Conservation (phyloP, 2,329 filamentous ascomycete species). For the Colletotrichum lindemuthianum region DNA sequence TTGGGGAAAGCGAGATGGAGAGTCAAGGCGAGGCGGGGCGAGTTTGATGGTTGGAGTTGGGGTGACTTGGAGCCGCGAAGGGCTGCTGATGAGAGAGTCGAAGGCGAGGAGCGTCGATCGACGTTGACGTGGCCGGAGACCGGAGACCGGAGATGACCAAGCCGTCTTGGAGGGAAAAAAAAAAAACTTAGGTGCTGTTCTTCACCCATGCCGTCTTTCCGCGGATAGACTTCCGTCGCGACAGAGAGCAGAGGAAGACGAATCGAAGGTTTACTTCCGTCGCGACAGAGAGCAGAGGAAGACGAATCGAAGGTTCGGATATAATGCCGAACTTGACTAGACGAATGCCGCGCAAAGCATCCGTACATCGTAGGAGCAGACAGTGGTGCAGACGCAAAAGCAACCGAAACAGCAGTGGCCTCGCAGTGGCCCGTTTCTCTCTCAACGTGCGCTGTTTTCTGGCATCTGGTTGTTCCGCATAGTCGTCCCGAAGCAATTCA, state of each 20-base stretch:
- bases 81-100: slow-evolving; percentile 14
- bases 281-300: neutral
- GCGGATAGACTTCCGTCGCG: neutral
- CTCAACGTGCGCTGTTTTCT: slow-evolving; percentile 38
- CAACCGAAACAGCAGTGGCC: neutral
- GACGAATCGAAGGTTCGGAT: neutral
- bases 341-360: too few relatives aligned
- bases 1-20: neutral
- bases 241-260: neutral
- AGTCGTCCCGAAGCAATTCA: neutral
- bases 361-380: too few relatives aligned
- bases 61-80: neutral
- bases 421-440: slow-evolving; percentile 21
- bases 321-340: too few relatives aligned
- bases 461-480: slow-evolving; percentile 38
- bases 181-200: neutral
- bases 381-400: neutral
- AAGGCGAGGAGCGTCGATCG: slow-evolving; percentile 20
- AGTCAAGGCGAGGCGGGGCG: neutral
- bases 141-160: slow-evolving; percentile 8
- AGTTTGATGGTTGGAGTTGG: neutral
- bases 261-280: neutral
- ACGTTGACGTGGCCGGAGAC: slow-evolving; percentile 28
- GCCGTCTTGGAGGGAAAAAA: neutral
- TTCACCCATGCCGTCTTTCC: slow-evolving; percentile 3